A percentile compares a stretch with the other conserved stretches of the same genome.
These are phyloP conservation scores for Echinochloa phyllopogon DNA, from an alignment of 176 grass and related monocot genomes.

Conservation along the genomic window DNA sequence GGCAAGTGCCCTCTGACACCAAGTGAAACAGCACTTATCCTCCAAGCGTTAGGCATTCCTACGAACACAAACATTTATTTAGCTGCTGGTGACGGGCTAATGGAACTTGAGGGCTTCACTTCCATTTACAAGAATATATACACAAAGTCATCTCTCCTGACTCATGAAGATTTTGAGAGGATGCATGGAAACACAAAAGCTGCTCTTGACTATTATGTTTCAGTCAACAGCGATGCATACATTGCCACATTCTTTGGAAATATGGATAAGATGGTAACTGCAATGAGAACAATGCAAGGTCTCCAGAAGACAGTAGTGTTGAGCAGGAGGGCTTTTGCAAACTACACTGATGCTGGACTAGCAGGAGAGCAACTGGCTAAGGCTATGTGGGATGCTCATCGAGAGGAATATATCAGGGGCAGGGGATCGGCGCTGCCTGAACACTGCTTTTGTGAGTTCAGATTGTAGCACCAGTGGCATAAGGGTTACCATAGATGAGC, in stretches of 20 bases:
- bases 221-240: constrained; percentile 82
- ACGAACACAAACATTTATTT: constrained; percentile 78
- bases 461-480: constrained; percentile 52
- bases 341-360: constrained; percentile 60
- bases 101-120: constrained; percentile 84
- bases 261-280: constrained; percentile 98
- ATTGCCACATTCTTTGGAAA: constrained; percentile 93
- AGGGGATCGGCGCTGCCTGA: constrained; percentile 84
- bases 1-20: constrained; percentile 95
- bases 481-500: not conserved
- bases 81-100: constrained; percentile 85
- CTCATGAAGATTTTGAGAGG: constrained; percentile 70
- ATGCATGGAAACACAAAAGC: constrained; percentile 99
- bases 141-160: constrained; percentile 76
- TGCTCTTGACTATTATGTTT: constrained; percentile 95
- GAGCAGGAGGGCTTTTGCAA: constrained; percentile 88
- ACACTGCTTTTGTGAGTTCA: constrained; percentile 85
- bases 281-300: constrained; percentile 85
- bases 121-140: constrained; percentile 77
- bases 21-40: constrained; percentile 88
- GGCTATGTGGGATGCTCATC: constrained; percentile 78
- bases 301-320: constrained; percentile 76
- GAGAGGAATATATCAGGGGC: constrained; percentile 79
- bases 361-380: constrained; percentile 67
- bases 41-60: constrained; percentile 74